A percentile compares a stretch with the other conserved stretches of the same genome.
These are phyloP conservation scores for Pleurotus tuber-regium DNA, from an alignment of 768 basidiomycete species.

Conservation along the genomic window DNA sequence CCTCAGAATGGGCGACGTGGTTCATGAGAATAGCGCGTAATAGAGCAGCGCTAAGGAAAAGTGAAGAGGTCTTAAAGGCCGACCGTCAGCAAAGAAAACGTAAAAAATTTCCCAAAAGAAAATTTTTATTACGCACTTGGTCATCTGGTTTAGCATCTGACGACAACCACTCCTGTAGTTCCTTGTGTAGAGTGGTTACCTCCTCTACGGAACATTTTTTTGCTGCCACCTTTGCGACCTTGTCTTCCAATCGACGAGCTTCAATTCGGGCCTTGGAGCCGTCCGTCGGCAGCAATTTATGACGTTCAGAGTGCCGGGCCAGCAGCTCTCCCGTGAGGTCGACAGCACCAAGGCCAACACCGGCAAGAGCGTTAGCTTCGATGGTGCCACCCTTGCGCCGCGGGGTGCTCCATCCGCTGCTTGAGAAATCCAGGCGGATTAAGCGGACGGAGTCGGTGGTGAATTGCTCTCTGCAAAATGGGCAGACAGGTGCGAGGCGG, in stretches of 20 bases:
- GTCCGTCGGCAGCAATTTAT: slow-evolving; percentile 44
- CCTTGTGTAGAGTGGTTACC: slow-evolving; percentile 72
- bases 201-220: slow-evolving; percentile 90
- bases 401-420: slow-evolving; percentile 69
- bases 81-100: too few relatives aligned
- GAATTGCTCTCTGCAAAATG: slow-evolving; percentile 82
- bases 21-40: slow-evolving; percentile 83
- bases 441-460: slow-evolving; percentile 63
- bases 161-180: slow-evolving; percentile 74
- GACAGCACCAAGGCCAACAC: slow-evolving; percentile 10
- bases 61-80: slow-evolving; percentile 67
- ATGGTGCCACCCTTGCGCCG: slow-evolving; percentile 45
- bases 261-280: slow-evolving; percentile 45
- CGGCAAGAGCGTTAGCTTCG: slow-evolving; percentile 42
- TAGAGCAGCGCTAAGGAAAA: slow-evolving; percentile 74
- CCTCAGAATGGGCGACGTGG: slow-evolving; percentile 77
- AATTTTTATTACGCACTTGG: slow-evolving; percentile 47
- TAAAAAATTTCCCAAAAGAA: too few relatives aligned
- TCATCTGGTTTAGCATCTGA: slow-evolving; percentile 58
- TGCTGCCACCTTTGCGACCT: slow-evolving; percentile 72
- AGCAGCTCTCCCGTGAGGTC: slow-evolving; percentile 38
- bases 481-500: slow-evolving; percentile 71
- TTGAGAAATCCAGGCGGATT: slow-evolving; percentile 75
- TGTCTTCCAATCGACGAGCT: slow-evolving; percentile 71
- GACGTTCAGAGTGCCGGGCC: slow-evolving; percentile 46